These are phyloP conservation scores for Phytopythium boreale DNA, from an alignment of 352 stramenopile genomes.

Conservation along the genomic window DNA sequence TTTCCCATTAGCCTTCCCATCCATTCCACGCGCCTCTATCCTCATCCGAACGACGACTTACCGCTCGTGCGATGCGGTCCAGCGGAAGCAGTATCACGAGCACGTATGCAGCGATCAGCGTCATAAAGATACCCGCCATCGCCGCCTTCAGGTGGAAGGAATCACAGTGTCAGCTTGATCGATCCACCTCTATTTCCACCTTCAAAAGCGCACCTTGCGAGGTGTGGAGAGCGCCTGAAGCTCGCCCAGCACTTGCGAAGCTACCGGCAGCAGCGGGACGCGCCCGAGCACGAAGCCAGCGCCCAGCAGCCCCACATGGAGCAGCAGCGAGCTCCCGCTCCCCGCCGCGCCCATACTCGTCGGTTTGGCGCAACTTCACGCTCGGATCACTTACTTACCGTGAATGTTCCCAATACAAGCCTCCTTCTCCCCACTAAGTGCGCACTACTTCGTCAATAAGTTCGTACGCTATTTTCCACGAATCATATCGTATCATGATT, in stretches of 20 bases:
- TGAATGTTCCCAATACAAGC: not conserved
- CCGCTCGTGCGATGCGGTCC: slow-evolving; percentile 38
- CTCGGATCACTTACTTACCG: not conserved
- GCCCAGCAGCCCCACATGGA: slow-evolving; percentile 58
- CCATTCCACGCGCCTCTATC: no score
- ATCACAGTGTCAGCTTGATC: not conserved
- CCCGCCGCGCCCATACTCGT: not conserved
- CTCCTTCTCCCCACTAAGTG: not conserved
- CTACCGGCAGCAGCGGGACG: slow-evolving; percentile 46
- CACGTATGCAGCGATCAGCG: slow-evolving; percentile 61
- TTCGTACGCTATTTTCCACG: not conserved
- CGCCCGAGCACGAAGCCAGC: slow-evolving; percentile 61
- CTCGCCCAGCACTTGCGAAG: slow-evolving; percentile 43
- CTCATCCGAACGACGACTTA: slow-evolving; percentile 2
- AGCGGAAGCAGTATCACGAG: slow-evolving; percentile 58
- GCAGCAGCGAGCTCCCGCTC: slow-evolving; percentile 43
- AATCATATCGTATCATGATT: not conserved
- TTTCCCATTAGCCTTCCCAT: not conserved
- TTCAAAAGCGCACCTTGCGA: slow-evolving; percentile 41
- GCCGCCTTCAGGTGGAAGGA: slow-evolving; percentile 19
- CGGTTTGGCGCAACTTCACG: no score
- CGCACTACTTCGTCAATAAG: not conserved
- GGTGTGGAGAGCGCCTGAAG: slow-evolving; percentile 29
- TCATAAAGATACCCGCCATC: slow-evolving; percentile 35
- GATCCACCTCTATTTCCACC: not conserved